Base-by-base conservation (phyloP, 345 rosid genomes). In the Salix udensis region DNA sequence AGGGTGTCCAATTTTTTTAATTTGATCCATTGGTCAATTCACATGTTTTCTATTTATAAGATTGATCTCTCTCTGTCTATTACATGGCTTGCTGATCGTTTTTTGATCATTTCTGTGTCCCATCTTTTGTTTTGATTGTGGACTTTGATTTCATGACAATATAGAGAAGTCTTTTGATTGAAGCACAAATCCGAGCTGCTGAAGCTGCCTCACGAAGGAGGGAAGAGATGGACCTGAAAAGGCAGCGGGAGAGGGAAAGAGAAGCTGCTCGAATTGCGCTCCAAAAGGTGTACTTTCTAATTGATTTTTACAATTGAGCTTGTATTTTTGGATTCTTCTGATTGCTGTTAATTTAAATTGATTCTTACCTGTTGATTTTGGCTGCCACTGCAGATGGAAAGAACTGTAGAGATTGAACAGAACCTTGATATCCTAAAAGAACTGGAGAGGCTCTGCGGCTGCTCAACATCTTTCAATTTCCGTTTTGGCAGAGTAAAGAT, bases 131-230 rank as follows among this genome's bases (percentile, higher is more conserved):
- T 28, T 42, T 40, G 7, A 21, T 18, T 74, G 39, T 6, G 30
- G 10, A 42, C 10, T 50, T 6, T 69, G 24, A 8, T 68, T 31
- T 39, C 73, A 2, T 31, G 18, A 62, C 4, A 40, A 14, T 82
- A 74, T 91, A 94, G 97, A 95, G 81, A 89, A 82, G 74, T 89
- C 89, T 19, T 19, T 87, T 82, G 81, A 90, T 91, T 68, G 97
- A 90, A 83, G 93, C 96, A 2, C 89, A 88, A 77, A 88, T 92
- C 18, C 79, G 73, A 85, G 94, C 91, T 42, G 92, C 94, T 36
- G 87, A 83, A 87, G 85, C 84, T 73, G 92, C 95, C 64, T 64
- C 84, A 4, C 81, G 74, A 71, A 80, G 60, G 82, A 86, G 84
- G 81, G 87, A 84, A 64, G 89, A 89, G 82, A 74, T 67, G 2